Base-by-base conservation (phyloP, 495 filamentous ascomycete genomes). In the Daldinia concentrica region DNA sequence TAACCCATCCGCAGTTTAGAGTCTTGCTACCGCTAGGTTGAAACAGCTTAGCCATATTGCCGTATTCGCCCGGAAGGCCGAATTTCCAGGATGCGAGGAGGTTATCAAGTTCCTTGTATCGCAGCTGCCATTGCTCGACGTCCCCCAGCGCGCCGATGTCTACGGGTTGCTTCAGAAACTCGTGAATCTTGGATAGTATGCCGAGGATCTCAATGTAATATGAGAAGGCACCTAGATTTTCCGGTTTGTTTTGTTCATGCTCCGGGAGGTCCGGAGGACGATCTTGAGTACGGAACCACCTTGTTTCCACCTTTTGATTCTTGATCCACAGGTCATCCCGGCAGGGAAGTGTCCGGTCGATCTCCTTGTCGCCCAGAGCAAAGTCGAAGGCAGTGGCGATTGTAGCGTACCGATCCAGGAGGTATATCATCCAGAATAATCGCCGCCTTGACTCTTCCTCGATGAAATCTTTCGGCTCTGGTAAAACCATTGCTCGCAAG, bases 391-490 rank as follows among this genome's bases (percentile, higher is more conserved):
- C 92, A 0, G 93, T 97, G 0, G 92, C 90, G 51, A 96, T 87
- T 1, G 93, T 96, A 1, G 93, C 93, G 72, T 95, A 96, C 43
- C 94, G 85, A 79, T 97, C 93, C 36, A 97, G 84, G 29, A 96
- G 77, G 74, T 95, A 97, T 29, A 96, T 90, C 91, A 93, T 94
- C 93, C 93, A 97, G 81, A 97, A 96, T 1, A 97, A 81, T 6
- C 93, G 84, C 43, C 93, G 84, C 43, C 92, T 83, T 51, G 92
- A 90, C 74, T 97, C 93, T 57, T 97, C 93, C 77, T 97, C 93
- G 64, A 95, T 91, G 82, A 92, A 97, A 51, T 92, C 91, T 37
- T 90, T 90, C 0, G 93, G 84, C 51, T 95, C 93, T 0, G 93
- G 91, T 1, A 97, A 82, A 17, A 92, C 88, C 79, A 93, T 92